Base-by-base conservation (phyloP, 2,329 filamentous ascomycete species). In the Ophiostoma australiae region DNA sequence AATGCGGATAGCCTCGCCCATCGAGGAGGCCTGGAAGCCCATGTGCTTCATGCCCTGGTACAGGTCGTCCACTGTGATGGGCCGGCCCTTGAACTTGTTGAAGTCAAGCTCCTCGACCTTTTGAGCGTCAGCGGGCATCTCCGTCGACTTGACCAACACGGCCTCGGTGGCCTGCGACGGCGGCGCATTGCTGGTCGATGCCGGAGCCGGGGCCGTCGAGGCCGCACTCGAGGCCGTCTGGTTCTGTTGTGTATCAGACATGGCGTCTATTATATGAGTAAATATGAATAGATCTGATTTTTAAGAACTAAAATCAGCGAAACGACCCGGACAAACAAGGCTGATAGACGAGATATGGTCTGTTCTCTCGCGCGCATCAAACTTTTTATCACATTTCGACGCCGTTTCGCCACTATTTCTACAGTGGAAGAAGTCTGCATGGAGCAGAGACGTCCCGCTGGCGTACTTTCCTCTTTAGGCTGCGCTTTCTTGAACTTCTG, bases 81-180 rank as follows among this genome's bases (percentile, higher is more conserved):
- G 87, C 71, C 86, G 86, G 52, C 88, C 85, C 72, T 88, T 89
- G 80, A 93, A 87, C 69, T 90, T 85, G 82, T 97, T 91, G 82
- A 98, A 99, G 78, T 99, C 94, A 73, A 98, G 87, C 76, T 97
- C 95, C 78, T 91, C 87, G 48, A 99, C 94, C 78, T 92, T 87
- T 75, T 90, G 88, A n/a, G 92, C 87, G 67, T 86, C 90, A 70
- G 89, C 85, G 20, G 94, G 92, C 78, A 97, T 89, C 70, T 92
- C 91, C 71, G 91, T 90, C 1, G 94, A 97, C 68, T 90, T 85
- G 75, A 94, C 91, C 69, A 98, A 85, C 67, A 98, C 94, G 39
- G 94, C 94, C 79, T 91, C 88, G 67, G 89, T 92, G 71, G 89
- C 90, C 73, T 84, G 84, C 13, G 84, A 78, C 6, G 90, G 90